A percentile compares a stretch with the other conserved stretches of the same genome.
Evolutionary conservation across 495 filamentous ascomycete species (phyloP).

Genomic region (Podospora anserina): DNA sequence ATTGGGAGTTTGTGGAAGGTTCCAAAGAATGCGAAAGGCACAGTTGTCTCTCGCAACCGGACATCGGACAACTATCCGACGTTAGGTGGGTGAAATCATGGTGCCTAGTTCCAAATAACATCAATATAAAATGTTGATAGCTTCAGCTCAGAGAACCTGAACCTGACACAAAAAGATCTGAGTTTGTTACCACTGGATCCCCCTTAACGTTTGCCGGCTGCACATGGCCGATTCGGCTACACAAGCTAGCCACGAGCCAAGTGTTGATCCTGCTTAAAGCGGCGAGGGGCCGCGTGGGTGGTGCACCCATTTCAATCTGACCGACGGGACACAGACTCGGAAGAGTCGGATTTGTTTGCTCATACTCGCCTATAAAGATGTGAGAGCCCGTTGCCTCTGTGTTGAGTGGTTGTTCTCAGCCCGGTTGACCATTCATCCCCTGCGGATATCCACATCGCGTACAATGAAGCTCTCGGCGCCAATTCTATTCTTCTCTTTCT

Average conservation of each 20-base stretch:
- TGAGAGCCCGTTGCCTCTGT: not conserved
- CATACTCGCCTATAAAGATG: not conserved
- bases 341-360: not conserved
- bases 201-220: not conserved
- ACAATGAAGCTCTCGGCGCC: slow-evolving; percentile 11
- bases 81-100: too few species aligned
- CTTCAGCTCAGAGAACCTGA: not conserved
- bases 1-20: not conserved
- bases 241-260: not conserved
- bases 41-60: too few species aligned
- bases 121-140: not conserved
- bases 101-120: too few species aligned
- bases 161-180: too few species aligned
- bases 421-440: not conserved
- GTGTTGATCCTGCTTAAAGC: not conserved
- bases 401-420: not conserved
- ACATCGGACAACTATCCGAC: too few species aligned
- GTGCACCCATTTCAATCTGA: not conserved
- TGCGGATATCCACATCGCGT: not conserved
- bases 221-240: not conserved
- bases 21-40: too few species aligned
- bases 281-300: not conserved
- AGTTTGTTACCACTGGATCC: too few species aligned
- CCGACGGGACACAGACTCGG: not conserved
- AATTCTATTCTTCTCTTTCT: not conserved